Percentiles rank a stretch among this genome's conserved stretches.
These are phyloP conservation scores for Lachnellula suecica DNA, from an alignment of 2,329 filamentous ascomycete species.

Conservation along the genomic window DNA sequence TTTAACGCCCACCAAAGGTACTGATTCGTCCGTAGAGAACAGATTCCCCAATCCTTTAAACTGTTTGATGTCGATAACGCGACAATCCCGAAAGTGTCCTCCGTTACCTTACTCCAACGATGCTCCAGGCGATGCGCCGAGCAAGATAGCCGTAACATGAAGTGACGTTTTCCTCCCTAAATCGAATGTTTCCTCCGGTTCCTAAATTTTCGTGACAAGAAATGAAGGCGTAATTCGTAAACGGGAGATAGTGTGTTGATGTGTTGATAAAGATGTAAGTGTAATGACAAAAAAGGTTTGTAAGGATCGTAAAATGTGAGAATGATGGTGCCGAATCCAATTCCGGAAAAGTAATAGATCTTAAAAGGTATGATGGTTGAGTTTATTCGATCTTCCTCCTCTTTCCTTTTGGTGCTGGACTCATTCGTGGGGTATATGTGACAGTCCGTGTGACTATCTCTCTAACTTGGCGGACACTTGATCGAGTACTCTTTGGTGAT, in stretches of 20 bases:
- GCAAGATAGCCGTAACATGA: slow-evolving; percentile 24
- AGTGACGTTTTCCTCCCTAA: slow-evolving; percentile 20
- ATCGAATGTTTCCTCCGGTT: slow-evolving; percentile 7
- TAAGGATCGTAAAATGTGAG: background rate
- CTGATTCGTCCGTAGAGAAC: slow-evolving; percentile 4
- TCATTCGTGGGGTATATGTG: slow-evolving; percentile 84
- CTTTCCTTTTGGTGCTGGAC: slow-evolving; percentile 89
- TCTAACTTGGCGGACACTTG: slow-evolving; percentile 69
- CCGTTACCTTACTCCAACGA: slow-evolving; percentile 24
- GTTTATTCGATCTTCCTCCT: slow-evolving; percentile 68
- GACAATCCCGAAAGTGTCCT: slow-evolving; percentile 15
- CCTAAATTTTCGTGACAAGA: slow-evolving; percentile 25
- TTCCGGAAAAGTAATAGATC: background rate
- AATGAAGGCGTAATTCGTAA: slow-evolving; percentile 30
- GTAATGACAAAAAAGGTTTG: slow-evolving; percentile 12
- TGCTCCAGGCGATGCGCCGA: slow-evolving; percentile 31
- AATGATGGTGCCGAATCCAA: slow-evolving; percentile 7
- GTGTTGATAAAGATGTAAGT: slow-evolving; percentile 1
- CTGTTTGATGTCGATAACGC: slow-evolving; percentile 10
- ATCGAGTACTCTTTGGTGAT: slow-evolving; percentile 55
- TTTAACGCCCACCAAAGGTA: slow-evolving; percentile 15
- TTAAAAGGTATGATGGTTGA: background rate
- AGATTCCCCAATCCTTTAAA: slow-evolving; percentile 13
- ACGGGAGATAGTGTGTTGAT: slow-evolving; percentile 2
- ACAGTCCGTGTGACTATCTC: slow-evolving; percentile 95